phyloP scores from a whole-genome alignment of 2,329 filamentous ascomycete genomes.

The Coniochaeta hoffmannii region DNA sequence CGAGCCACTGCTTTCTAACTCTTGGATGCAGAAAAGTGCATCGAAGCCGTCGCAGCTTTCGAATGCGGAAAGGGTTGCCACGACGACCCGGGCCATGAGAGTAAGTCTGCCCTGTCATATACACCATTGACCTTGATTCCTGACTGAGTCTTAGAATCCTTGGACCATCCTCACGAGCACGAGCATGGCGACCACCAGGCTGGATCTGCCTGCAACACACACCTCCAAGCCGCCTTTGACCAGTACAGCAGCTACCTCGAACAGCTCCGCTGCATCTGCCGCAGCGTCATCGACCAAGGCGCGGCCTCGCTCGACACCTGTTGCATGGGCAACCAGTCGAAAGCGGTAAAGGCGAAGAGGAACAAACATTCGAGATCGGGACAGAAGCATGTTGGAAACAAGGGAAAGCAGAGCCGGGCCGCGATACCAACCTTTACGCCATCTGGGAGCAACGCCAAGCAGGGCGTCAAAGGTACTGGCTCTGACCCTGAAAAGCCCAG shows the following conservation, averaged over 20 bases:
- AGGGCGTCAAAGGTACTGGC: too few species aligned
- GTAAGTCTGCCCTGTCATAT: constrained; percentile 10
- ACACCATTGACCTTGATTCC: not conserved
- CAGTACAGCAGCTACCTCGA: constrained; percentile 27
- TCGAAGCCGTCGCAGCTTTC: constrained; percentile 21
- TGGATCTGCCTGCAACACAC: constrained; percentile 21
- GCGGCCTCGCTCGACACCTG: constrained; percentile 2
- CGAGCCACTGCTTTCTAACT: not conserved
- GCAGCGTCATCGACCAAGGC: constrained; percentile 21
- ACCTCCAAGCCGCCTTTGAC: constrained; percentile 24
- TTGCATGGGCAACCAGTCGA: not conserved
- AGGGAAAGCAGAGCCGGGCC: too few species aligned
- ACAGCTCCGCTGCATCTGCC: constrained; percentile 28
- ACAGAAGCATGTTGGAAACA: too few species aligned
- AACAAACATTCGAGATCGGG: too few species aligned
- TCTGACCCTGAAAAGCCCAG: too few species aligned
- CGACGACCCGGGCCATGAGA: constrained; percentile 12
- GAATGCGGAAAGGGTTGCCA: constrained; percentile 22
- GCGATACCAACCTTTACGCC: too few species aligned
- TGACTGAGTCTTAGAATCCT: not conserved
- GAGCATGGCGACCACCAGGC: constrained; percentile 3
- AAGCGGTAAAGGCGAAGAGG: constrained; percentile 3
- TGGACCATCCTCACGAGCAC: constrained; percentile 16
- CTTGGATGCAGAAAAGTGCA: constrained; percentile 20
- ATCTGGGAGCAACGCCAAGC: too few species aligned